These are phyloP conservation scores for Leccinum ochraceum DNA, from an alignment of 768 basidiomycete genomes.

Conservation along the genomic window DNA sequence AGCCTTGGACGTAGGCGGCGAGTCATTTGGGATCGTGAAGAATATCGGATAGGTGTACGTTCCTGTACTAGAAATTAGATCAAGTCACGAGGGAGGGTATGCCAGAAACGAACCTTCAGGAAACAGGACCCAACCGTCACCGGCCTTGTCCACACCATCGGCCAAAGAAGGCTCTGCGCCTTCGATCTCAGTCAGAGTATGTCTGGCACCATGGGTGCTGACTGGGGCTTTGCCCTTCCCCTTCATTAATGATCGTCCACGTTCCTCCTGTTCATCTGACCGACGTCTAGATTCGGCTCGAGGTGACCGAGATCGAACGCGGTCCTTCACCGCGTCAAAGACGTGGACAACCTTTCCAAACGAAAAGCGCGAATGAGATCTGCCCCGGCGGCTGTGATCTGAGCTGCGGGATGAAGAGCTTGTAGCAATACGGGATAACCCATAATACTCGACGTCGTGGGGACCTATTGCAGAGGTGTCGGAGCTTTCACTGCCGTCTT, in stretches of 20 bases:
- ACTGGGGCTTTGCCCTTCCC: conserved; percentile 33
- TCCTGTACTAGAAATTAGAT: conserved; percentile 65
- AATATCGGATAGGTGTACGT: conserved; percentile 96
- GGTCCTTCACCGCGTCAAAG: conserved; percentile 44
- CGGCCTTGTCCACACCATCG: conserved; percentile 33
- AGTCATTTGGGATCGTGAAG: conserved; percentile 79
- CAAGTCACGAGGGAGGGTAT: neutral
- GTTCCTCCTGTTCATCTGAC: conserved; percentile 14
- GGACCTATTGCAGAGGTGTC: conserved; percentile 6
- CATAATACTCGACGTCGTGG: conserved; percentile 12
- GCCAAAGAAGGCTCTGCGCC: conserved; percentile 31
- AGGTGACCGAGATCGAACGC: conserved; percentile 51
- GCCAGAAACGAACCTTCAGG: conserved; percentile 61
- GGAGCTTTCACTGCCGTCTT: conserved; percentile 29
- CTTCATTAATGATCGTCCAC: conserved; percentile 34
- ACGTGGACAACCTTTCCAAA: conserved; percentile 52
- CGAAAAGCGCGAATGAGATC: conserved; percentile 51
- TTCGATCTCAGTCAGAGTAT: conserved; percentile 25
- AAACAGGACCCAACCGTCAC: conserved; percentile 82
- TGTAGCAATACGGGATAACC: conserved; percentile 16
- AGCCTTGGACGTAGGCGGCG: conserved; percentile 76
- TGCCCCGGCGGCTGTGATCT: conserved; percentile 32
- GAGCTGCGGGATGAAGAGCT: conserved; percentile 16
- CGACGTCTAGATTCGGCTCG: conserved; percentile 12
- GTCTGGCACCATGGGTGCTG: neutral